Conservation (phyloP, 2,329 filamentous ascomycete species). For the Arthrobotrys sphaeroides region DNA sequence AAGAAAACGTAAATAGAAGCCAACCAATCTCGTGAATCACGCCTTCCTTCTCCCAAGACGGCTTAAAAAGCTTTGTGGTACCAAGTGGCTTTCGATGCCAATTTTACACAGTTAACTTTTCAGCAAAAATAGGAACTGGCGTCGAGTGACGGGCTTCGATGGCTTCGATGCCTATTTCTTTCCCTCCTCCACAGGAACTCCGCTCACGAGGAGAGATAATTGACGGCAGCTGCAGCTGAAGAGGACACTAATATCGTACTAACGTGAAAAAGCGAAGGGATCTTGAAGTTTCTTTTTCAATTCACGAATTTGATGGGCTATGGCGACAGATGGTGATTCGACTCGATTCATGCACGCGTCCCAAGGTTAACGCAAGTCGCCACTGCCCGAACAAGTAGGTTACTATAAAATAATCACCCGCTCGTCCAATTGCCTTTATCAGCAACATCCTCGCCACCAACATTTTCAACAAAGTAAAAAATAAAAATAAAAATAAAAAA, state of each 20-base stretch:
- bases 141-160: not conserved
- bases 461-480: too few relatives aligned
- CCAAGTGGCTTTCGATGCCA: conserved; percentile 21
- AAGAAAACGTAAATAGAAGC: conserved; percentile 29
- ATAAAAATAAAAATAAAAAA: not conserved
- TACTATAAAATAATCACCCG: not conserved
- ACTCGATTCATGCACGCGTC: not conserved
- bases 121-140: conserved; percentile 7
- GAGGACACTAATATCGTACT: too few relatives aligned
- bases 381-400: not conserved
- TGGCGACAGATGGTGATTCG: not conserved
- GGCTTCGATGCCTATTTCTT: not conserved
- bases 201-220: not conserved
- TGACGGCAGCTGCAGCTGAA: too few relatives aligned
- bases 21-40: conserved; percentile 4
- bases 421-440: conserved; percentile 16
- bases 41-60: conserved; percentile 5
- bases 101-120: not conserved
- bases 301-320: not conserved
- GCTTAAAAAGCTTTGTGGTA: conserved; percentile 3
- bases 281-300: conserved; percentile 9
- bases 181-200: not conserved
- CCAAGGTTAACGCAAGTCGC: not conserved
- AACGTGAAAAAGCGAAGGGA: not conserved
- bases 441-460: not conserved